phyloP scores from a whole-genome alignment of 495 filamentous ascomycete genomes.

The Sordaria brevicollis region DNA sequence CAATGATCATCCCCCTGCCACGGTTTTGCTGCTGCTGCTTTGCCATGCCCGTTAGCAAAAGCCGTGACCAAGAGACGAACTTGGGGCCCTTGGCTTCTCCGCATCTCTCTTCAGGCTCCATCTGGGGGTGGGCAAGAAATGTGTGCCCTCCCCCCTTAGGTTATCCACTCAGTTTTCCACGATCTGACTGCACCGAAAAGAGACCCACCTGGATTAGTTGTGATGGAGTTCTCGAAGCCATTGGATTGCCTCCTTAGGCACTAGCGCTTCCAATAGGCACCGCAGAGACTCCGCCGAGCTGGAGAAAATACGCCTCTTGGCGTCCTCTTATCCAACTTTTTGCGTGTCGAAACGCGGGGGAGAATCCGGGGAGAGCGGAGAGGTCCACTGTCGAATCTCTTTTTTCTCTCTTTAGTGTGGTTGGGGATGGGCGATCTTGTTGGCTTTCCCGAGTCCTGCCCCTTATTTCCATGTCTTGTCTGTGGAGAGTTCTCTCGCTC shows the following conservation, averaged over 20 bases:
- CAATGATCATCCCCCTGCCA: not conserved
- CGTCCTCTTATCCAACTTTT: not conserved
- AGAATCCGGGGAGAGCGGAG: not conserved
- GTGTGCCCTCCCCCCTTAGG: too few relatives aligned
- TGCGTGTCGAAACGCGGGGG: not conserved
- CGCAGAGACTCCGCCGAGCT: slow-evolving; percentile 1
- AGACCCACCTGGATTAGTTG: not conserved
- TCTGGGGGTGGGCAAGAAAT: not conserved
- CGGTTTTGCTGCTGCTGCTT: too few relatives aligned
- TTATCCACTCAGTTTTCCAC: slow-evolving; percentile 3
- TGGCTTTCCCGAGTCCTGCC: not conserved
- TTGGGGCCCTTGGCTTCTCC: slow-evolving; percentile 3
- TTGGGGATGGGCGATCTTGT: not conserved
- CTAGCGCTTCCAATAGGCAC: slow-evolving; percentile 3
- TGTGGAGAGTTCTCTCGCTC: not conserved
- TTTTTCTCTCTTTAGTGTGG: not conserved
- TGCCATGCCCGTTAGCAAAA: slow-evolving; percentile 4
- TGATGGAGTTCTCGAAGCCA: slow-evolving; percentile 1
- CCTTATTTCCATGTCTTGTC: not conserved
- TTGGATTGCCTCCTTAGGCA: slow-evolving; percentile 2
- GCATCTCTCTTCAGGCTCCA: slow-evolving; percentile 2
- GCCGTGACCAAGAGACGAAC: slow-evolving; percentile 5
- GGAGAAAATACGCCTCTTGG: not conserved
- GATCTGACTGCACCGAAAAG: not conserved
- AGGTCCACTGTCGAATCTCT: not conserved